These are phyloP conservation scores for Scheffersomyces ergatensis DNA, from an alignment of 805 yeast species.

Conservation along the genomic window DNA sequence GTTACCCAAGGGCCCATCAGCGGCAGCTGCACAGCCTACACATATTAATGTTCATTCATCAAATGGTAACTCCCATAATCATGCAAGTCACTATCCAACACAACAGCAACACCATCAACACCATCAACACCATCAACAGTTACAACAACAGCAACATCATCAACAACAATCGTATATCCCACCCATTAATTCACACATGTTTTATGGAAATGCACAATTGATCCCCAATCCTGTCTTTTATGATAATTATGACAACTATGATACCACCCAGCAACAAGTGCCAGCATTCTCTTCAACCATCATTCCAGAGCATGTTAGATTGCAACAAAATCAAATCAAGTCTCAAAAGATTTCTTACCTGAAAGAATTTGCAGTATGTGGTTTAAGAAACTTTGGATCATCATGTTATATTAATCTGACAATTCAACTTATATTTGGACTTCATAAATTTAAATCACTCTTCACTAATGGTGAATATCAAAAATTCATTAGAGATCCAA, in stretches of 20 bases:
- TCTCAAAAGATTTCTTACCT: conserved; percentile 13
- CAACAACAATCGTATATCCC: not conserved
- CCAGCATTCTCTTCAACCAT: conserved; percentile 10
- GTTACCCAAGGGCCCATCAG: not conserved
- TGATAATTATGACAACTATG: not conserved
- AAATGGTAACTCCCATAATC: not conserved
- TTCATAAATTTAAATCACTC: conserved; percentile 46
- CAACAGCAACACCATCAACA: not conserved
- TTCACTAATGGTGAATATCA: conserved; percentile 47
- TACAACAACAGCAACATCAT: no score
- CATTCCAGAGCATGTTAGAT: conserved; percentile 30
- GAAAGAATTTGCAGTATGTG: conserved; percentile 53
- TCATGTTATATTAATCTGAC: conserved; percentile 78
- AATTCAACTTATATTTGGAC: conserved; percentile 65
- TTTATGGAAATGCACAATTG: not conserved
- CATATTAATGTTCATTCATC: not conserved
- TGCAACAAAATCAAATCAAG: conserved; percentile 12
- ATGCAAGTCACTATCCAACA: not conserved
- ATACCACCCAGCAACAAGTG: not conserved
- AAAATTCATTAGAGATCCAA: conserved; percentile 37
- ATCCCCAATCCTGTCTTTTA: not conserved
- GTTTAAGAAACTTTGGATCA: conserved; percentile 65
- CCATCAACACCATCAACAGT: not conserved
- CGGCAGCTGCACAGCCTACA: not conserved
- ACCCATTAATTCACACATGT: not conserved